These are phyloP conservation scores for Linanthus parryae DNA, from an alignment of 148 eudicot genomes.

Conservation along the genomic window DNA sequence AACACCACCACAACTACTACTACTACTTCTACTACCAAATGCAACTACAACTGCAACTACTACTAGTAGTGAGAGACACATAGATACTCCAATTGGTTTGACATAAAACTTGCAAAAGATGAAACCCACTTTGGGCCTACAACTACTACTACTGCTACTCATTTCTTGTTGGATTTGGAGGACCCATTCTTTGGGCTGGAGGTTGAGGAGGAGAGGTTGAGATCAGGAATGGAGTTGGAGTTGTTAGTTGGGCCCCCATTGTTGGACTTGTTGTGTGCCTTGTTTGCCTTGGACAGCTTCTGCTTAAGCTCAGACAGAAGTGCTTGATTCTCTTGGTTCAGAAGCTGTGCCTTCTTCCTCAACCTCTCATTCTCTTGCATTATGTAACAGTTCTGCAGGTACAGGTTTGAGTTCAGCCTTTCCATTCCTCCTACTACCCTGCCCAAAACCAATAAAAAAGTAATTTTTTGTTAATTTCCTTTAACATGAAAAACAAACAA, in stretches of 20 bases:
- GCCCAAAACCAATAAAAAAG: neutral
- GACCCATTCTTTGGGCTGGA: constrained; percentile 28
- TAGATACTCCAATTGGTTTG: neutral
- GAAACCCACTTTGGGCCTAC: neutral
- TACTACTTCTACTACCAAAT: neutral
- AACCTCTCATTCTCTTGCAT: constrained; percentile 85
- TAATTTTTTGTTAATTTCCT: neutral
- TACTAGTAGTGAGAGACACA: neutral
- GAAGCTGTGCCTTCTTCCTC: constrained; percentile 66
- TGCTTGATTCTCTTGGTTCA: constrained; percentile 80
- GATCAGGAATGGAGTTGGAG: constrained; percentile 29
- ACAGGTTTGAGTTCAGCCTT: constrained; percentile 78
- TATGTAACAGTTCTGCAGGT: constrained; percentile 81
- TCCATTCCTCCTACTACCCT: constrained; percentile 74
- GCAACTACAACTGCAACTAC: neutral
- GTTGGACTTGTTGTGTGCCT: constrained; percentile 12
- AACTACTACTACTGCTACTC: neutral
- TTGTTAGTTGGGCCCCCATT: constrained; percentile 18
- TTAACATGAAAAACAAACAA: constrained; percentile 1
- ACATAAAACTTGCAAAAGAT: neutral
- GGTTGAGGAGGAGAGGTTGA: constrained; percentile 23
- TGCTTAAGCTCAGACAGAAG: constrained; percentile 66
- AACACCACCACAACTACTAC: neutral
- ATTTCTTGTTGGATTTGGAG: constrained; percentile 19
- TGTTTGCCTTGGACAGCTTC: constrained; percentile 23